Conservation (phyloP, 192 early-diverging fungal genomes). For the Haplosporangium gracile region DNA sequence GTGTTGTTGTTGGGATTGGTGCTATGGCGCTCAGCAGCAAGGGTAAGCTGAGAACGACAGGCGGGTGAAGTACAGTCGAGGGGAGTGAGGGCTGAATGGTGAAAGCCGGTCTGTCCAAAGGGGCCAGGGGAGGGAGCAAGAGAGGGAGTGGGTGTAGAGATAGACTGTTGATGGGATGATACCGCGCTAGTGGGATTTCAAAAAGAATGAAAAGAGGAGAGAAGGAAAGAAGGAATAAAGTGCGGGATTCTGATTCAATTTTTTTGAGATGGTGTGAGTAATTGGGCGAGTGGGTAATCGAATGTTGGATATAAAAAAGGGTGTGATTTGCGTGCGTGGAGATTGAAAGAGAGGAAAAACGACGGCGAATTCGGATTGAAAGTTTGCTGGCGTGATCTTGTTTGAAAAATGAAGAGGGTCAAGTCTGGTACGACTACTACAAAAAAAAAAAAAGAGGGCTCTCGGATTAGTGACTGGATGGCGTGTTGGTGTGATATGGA, state of each 20-base stretch:
- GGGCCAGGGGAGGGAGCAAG: not conserved
- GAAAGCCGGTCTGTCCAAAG: constrained; percentile 9
- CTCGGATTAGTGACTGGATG: not conserved
- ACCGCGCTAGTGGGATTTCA: too few species aligned
- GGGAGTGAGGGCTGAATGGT: constrained; percentile 10
- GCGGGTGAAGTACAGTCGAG: not conserved
- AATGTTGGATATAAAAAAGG: not conserved
- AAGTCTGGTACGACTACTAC: not conserved
- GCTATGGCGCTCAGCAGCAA: constrained; percentile 16
- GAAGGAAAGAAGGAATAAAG: not conserved
- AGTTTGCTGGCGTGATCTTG: not conserved
- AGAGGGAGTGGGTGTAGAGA: not conserved
- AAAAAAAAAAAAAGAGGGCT: not conserved
- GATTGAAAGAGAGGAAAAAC: constrained; percentile 1
- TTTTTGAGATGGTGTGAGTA: not conserved
- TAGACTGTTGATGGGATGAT: too few species aligned
- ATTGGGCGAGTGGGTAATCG: not conserved
- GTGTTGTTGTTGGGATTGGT: too few species aligned
- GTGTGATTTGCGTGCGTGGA: not conserved
- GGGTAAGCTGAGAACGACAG: constrained; percentile 15
- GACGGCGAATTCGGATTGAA: not conserved
- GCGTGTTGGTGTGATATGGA: too few species aligned
- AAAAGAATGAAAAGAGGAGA: not conserved
- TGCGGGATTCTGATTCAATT: not conserved
- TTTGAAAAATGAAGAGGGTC: not conserved